Conservation (phyloP, 1,284 basidiomycete species). For the Laetiporus sulphureus region DNA sequence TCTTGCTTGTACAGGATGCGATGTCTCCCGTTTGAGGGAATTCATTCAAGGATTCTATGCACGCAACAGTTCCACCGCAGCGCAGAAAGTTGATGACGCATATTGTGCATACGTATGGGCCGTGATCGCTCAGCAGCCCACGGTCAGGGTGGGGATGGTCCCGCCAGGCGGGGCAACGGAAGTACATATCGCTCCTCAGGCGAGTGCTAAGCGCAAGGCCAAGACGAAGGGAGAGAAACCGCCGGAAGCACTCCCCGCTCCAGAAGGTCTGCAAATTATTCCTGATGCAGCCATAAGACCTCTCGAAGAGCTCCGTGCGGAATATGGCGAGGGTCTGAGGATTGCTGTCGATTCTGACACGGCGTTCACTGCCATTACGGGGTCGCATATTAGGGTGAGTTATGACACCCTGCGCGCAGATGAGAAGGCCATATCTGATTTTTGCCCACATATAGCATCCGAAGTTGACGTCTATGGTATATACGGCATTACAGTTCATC, state of each 20-base stretch:
- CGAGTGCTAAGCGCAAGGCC: constrained; percentile 54
- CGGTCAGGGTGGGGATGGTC: constrained; percentile 61
- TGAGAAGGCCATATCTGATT: no score
- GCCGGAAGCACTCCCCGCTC: constrained; percentile 32
- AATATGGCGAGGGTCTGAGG: constrained; percentile 58
- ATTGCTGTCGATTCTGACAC: constrained; percentile 71
- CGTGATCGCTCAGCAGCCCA: constrained; percentile 63
- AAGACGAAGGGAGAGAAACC: constrained; percentile 46
- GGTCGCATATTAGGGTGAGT: constrained; percentile 68
- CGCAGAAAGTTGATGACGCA: constrained; percentile 64
- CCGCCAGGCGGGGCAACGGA: constrained; percentile 52
- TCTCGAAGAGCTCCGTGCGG: constrained; percentile 44
- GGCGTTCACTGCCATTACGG: constrained; percentile 74
- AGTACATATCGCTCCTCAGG: constrained; percentile 71
- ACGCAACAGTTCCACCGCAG: constrained; percentile 28
- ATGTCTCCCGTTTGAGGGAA: constrained; percentile 58
- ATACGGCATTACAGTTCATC: constrained; percentile 81
- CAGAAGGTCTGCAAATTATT: constrained; percentile 41
- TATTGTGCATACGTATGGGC: constrained; percentile 82
- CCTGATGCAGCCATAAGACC: constrained; percentile 43
- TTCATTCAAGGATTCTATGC: constrained; percentile 64
- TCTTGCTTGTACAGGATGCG: constrained; percentile 70
- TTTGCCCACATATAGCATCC: constrained; percentile 62
- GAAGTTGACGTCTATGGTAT: constrained; percentile 78
- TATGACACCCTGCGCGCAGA: no score